Base-by-base conservation (phyloP, 2,329 filamentous ascomycete species). In the Fragosphaeria purpurea region DNA sequence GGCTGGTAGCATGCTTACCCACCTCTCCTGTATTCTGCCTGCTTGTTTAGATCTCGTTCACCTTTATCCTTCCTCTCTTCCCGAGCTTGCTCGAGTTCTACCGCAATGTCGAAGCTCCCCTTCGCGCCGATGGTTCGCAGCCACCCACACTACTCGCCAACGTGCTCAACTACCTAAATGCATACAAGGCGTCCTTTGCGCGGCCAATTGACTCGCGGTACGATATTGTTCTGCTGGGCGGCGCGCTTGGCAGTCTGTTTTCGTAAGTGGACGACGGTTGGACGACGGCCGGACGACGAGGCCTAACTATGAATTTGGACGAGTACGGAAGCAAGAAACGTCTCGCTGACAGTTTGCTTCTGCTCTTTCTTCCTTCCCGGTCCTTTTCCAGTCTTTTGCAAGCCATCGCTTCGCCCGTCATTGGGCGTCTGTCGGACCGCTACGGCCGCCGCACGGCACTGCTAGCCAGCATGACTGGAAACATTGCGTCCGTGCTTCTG, bases 51-150 rank as follows among this genome's bases (percentile, higher is more conserved):
- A 88, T 97, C 62, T 96, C 91, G 50, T 98, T 98, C 67, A 98
- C 93, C 34, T 96, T 98, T 65, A 97, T 97, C 64, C 83, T 98
- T 7, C 93, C 93, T 0, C 80, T 98, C 38, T 98, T 97, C 65
- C 93, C 90, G 7, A 90, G 89, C 52, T 84, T 98, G 43, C 85
- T 97, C 67, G 86, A 94, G 61, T 97, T 96, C 77, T 98, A 97
- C 72, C 87, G 88, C 69, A 83, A 88, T 63, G 81, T 83, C 67
- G 90, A 96, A 68, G 77, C 77, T 41, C 70, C 74, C 31, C 62
- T 70, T n/a, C 60, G 67, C 49, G 61, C 69, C 41, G 64, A 67
- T 11, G 41, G 22, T 31, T 41, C 45, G n/a, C 46, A 70, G 38
- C 70, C 76, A 4, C 67, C 71, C 52, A 89, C 87, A 1, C 70